Evolutionary conservation across 495 filamentous ascomycete species (phyloP), one percentile per base, ranked within the genome.

Genomic region (Hypoxylon fuscum): DNA sequence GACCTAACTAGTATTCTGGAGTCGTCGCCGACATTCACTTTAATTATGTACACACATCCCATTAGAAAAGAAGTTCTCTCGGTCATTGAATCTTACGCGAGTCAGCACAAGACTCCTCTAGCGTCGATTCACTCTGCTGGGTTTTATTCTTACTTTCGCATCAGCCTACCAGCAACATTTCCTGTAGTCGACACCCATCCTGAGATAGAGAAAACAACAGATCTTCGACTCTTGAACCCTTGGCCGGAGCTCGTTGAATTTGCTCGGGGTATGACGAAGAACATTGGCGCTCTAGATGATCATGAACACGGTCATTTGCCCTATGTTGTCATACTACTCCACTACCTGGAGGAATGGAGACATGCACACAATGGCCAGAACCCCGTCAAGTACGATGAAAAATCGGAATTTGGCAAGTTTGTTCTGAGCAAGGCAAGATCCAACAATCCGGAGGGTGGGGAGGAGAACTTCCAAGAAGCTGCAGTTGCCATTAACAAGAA

Each of bases 121-220:
- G 83, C 98, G 53, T 89, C 95, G 55, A 81, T 90, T 23, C 92
- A 96, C 69, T 96, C 88, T 18, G 81, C 92, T 27, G 95, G 95
- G 3, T 97, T 96, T 77, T 92, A 90, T 71, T 89, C 92, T 1
- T 88, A 88, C 31, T 94, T 97, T 72, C 88, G 87, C 2, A 79
- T 95, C 55, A 83, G 84, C 64, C 83, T 96, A 14, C 89, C 91
- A 3, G 77, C 83, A 15, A 84, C 83, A 7, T 97, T 96, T 62
- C 92, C 92, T n/a, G 91, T 98, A 64, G 91, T 98, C 66, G 93
- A 99, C 71, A 97, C 94, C 21, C 95, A 99, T 66, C 95, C 96
- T 1, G 93, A 97, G 56, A 87, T 91, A 21, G 88, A 91, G 37
- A 85, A 90, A 37, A 93, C 88, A 4, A 88, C 88, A 48, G 96